Conservation (phyloP, 139 green algal species). For the Micractinium sp. region DNA sequence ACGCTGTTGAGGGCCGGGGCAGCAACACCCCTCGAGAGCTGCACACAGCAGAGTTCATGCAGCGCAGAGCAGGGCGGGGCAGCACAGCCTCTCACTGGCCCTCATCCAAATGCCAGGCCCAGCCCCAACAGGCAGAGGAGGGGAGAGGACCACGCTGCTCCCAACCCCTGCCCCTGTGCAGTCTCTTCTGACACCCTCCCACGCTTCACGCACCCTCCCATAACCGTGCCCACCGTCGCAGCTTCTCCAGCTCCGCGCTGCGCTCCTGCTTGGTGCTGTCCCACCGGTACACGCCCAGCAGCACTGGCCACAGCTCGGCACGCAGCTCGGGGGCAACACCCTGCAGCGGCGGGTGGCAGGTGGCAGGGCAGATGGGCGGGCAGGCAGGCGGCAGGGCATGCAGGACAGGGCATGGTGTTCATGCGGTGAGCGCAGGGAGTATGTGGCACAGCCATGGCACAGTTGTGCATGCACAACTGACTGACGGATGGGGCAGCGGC, state of each 20-base stretch:
- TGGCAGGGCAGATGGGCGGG: neutral
- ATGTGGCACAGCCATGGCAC: neutral
- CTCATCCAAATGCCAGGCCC: too few species aligned
- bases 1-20: too few species aligned
- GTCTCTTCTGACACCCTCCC: too few species aligned
- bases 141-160: neutral
- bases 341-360: constrained; percentile 29
- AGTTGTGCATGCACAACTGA: neutral
- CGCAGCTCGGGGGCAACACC: constrained; percentile 56
- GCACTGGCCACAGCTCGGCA: constrained; percentile 66
- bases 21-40: neutral
- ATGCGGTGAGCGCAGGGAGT: neutral
- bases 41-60: neutral
- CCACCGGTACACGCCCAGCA: constrained; percentile 62
- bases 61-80: neutral
- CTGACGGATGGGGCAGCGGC: neutral
- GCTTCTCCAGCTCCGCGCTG: constrained; percentile 17
- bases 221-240: constrained; percentile 24
- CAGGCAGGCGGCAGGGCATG: neutral
- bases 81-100: too few species aligned
- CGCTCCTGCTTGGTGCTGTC: constrained; percentile 26
- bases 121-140: too few species aligned
- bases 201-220: too few species aligned
- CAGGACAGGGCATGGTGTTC: too few species aligned
- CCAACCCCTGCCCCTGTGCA: neutral